These are phyloP conservation scores for Neoascochyta sp. DNA, from an alignment of 2,329 filamentous ascomycete species.

Conservation along the genomic window DNA sequence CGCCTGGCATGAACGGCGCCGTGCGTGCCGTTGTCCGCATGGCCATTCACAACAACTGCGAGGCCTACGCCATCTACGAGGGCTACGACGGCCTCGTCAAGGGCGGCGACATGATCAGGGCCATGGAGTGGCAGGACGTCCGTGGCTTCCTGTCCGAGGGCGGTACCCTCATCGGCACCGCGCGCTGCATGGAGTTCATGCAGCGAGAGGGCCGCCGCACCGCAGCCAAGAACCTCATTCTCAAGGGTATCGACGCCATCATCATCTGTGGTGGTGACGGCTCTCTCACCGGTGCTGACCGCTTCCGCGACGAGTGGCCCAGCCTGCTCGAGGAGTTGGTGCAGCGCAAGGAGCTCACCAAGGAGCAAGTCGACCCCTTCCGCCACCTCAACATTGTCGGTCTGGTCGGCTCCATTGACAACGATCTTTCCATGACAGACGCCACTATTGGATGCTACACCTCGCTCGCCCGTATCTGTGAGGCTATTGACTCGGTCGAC, in stretches of 20 bases:
- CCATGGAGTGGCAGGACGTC: conserved; percentile 90
- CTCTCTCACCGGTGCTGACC: conserved; percentile 83
- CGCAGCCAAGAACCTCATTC: conserved; percentile 91
- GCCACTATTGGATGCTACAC: conserved; percentile 97
- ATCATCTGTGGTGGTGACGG: conserved; percentile 97
- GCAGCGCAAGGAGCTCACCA: conserved; percentile 63
- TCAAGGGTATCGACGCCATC: conserved; percentile 89
- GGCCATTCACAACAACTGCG: conserved; percentile 69
- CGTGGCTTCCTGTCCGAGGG: conserved; percentile 91
- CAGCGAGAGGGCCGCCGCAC: conserved; percentile 77
- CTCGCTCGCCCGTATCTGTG: conserved; percentile 85
- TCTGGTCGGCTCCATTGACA: conserved; percentile 95
- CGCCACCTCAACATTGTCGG: conserved; percentile 92
- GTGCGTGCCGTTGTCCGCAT: conserved; percentile 89
- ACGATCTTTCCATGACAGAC: conserved; percentile 94
- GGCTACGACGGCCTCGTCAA: conserved; percentile 94
- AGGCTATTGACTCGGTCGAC: conserved; percentile 95
- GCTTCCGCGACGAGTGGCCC: conserved; percentile 89
- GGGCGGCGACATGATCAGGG: conserved; percentile 80
- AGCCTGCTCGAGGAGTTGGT: conserved; percentile 83
- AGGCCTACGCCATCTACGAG: conserved; percentile 63
- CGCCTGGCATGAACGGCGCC: conserved; percentile 89
- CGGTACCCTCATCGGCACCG: conserved; percentile 93
- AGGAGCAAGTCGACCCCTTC: conserved; percentile 70
- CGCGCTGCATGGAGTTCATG: conserved; percentile 87